Percentiles rank a stretch among this genome's conserved stretches.
These are phyloP conservation scores for Cyclocybe cylindracea DNA, from an alignment of 768 basidiomycete species.

Conservation along the genomic window DNA sequence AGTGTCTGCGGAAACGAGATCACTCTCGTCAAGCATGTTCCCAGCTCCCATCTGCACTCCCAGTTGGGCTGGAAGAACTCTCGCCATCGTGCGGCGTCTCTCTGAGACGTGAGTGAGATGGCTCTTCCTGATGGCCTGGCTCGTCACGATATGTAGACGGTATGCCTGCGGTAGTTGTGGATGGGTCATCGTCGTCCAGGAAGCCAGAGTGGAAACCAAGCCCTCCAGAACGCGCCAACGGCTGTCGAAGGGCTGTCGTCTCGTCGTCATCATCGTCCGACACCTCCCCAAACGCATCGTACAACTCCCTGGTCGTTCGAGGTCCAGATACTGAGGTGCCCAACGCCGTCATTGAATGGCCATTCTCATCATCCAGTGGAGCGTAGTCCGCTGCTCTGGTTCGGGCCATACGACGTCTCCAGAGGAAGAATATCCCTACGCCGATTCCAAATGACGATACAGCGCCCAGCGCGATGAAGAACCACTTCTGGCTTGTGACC, in stretches of 20 bases:
- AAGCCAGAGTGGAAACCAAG: conserved; percentile 78
- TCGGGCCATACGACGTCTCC: conserved; percentile 57
- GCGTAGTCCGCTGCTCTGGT: conserved; percentile 50
- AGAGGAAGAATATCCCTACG: conserved; percentile 71
- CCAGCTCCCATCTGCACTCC: conserved; percentile 73
- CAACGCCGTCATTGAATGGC: conserved; percentile 77
- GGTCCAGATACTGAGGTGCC: conserved; percentile 39
- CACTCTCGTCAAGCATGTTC: conserved; percentile 55
- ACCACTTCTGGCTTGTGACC: conserved; percentile 80
- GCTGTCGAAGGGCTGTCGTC: conserved; percentile 57
- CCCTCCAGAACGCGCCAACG: conserved; percentile 30
- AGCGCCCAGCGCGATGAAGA: conserved; percentile 82
- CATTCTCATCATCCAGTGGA: conserved; percentile 62
- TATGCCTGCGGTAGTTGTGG: conserved; percentile 29
- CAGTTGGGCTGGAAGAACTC: conserved; percentile 34
- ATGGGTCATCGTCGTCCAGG: conserved; percentile 74
- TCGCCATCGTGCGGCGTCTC: conserved; percentile 13
- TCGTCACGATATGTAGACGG: conserved; percentile 55
- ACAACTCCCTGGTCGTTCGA: conserved; percentile 81
- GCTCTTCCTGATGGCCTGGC: conserved; percentile 35
- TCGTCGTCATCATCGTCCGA: conserved; percentile 82
- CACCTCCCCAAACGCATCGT: conserved; percentile 93
- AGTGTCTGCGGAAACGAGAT: conserved; percentile 1
- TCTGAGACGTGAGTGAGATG: conserved; percentile 2
- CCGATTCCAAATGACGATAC: conserved; percentile 75